Evolutionary conservation across 1,139 yeast genomes (phyloP), one percentile per base, ranked within the genome.

Genomic region (Hansenula sp.): DNA sequence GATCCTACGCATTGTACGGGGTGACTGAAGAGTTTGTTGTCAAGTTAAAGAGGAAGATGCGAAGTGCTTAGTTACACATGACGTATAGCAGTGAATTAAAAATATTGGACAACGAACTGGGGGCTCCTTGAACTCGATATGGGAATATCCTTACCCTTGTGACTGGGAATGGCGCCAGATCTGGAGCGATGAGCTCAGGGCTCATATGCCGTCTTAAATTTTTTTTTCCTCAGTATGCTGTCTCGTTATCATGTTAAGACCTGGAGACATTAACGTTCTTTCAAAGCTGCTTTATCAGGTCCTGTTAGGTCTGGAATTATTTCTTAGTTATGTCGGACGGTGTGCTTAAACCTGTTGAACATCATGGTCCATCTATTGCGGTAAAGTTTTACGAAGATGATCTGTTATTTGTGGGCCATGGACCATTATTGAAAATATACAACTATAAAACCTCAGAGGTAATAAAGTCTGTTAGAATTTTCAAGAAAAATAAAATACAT

Each of bases 351-450:
- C 46, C 49, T 1, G 15, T 51, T 3, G 50, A 46, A 30, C 90
- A 84, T 54, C 73, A 78, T 58, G 96, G 96, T 0, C 94, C 96
- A 0, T 81, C 87, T 0, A 81, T 94, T 1, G 76, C 84, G 4
- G 67, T 88, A 36, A 73, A 71, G 49, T 75, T 84, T 43, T 52
- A 60, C 35, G 52, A 58, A 6, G 49, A 58, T 37, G 60, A 43
- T 36, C 48, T 51, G 44, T 59, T 87, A 0, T 62, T 80, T n/a
- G 83, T 79, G 3, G 96, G 95, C 0, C 79, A 81, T 51, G 98
- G 99, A 0, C 85, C 94, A 1, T 61, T 63, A 10, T 61, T 89
- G 43, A 76, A 77, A 55, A 66, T 81, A 2, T 86, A 77, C 62
- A 67, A 76, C 48, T 69, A 74, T 62, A 55, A 57, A 33, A 58